phyloP scores from a whole-genome alignment of 2,329 filamentous ascomycete genomes.

The Colletotrichum karsti region DNA sequence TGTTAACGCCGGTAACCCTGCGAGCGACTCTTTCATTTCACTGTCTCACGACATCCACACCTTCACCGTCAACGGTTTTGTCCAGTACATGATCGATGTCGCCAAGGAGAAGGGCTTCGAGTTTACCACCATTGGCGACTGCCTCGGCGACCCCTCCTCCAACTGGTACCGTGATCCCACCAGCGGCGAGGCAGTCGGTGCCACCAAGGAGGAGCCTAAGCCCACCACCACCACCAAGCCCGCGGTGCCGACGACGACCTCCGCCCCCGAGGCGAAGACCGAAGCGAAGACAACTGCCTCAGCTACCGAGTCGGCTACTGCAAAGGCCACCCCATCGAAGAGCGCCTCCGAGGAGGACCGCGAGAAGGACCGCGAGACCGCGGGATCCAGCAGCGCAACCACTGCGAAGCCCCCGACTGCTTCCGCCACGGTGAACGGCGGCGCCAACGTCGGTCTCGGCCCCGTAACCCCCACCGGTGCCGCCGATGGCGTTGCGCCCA shows the following conservation, averaged over 20 bases:
- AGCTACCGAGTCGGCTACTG: background rate
- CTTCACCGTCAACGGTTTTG: conserved; percentile 52
- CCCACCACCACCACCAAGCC: conserved; percentile 3
- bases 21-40: conserved; percentile 35
- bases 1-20: conserved; percentile 30
- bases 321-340: background rate
- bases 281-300: background rate
- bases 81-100: conserved; percentile 53
- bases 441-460: conserved; percentile 12
- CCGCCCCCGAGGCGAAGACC: background rate
- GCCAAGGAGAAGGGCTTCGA: conserved; percentile 48
- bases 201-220: conserved; percentile 17
- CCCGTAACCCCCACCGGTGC: background rate
- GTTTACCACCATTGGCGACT: conserved; percentile 55
- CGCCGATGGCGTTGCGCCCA: background rate
- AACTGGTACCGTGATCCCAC: conserved; percentile 56
- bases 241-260: background rate
- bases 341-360: background rate
- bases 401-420: background rate
- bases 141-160: conserved; percentile 49
- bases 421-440: conserved; percentile 7
- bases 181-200: conserved; percentile 28
- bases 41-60: conserved; percentile 54
- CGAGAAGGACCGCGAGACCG: background rate
- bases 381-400: background rate